phyloP scores from a whole-genome alignment of 1,139 yeast genomes.

The Protomyces gravidus region DNA sequence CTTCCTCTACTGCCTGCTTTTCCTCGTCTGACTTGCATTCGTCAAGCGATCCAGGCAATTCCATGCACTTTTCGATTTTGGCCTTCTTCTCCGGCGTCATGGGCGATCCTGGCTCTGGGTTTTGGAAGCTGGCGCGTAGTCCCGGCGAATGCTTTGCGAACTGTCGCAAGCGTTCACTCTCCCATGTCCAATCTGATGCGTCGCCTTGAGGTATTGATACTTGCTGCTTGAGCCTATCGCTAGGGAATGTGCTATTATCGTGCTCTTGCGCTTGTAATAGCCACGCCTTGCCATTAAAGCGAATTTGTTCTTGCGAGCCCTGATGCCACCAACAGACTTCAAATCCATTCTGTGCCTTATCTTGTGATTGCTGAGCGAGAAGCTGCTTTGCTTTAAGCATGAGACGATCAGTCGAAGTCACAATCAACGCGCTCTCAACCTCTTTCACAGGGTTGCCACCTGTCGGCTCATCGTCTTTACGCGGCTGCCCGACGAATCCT shows the following conservation, averaged over 20 bases:
- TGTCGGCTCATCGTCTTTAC: constrained; percentile 25
- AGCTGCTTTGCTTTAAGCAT: constrained; percentile 23
- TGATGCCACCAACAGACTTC: constrained; percentile 29
- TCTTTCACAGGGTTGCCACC: constrained; percentile 23
- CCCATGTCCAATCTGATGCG: constrained; percentile 16
- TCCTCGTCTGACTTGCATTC: constrained; percentile 18
- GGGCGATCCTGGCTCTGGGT: constrained; percentile 19
- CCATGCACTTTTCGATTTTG: constrained; percentile 4
- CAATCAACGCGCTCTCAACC: constrained; percentile 12
- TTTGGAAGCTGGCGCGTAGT: constrained; percentile 18
- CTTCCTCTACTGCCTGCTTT: constrained; percentile 3
- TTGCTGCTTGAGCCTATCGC: neutral
- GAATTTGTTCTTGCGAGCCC: constrained; percentile 27
- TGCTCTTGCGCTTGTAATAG: constrained; percentile 4
- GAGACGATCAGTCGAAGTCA: constrained; percentile 7
- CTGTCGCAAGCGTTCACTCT: constrained; percentile 19
- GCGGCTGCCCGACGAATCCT: constrained; percentile 24
- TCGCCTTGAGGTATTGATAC: neutral
- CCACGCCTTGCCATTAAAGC: constrained; percentile 23
- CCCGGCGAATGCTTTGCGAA: constrained; percentile 27
- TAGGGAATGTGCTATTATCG: constrained; percentile 14
- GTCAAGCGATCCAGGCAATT: constrained; percentile 15
- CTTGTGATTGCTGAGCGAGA: constrained; percentile 34
- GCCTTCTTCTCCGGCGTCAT: constrained; percentile 14
- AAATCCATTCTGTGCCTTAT: constrained; percentile 20